Evolutionary conservation across 331 rosid genomes (phyloP), one percentile per base, ranked within the genome.

Genomic region (Acacia pycnantha): DNA sequence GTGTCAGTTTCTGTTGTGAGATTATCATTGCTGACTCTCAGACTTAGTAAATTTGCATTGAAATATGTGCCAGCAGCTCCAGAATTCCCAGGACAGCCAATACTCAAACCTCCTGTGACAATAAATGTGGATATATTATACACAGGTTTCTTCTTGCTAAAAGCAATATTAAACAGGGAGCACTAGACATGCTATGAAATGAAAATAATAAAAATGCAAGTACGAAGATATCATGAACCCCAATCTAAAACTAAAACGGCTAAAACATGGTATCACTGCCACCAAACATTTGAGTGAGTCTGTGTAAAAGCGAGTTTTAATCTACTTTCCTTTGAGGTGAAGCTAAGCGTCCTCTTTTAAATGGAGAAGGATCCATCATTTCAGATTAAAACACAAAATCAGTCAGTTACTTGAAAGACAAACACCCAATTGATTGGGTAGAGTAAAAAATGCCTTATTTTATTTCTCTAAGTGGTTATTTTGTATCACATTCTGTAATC

Each of bases 1-100:
- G 99, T 95, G 84, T 95, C 98, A 73, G 98, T 95, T 89, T 90
- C 99, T 53, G 98, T 95, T 74, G 99, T 88, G 84, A 93, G 86
- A 87, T 95, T 93, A 87, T 91, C 99, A 88, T 95, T 95, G 84
- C 99, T 88, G 74, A 95, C 98, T 86, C 84, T 90, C 82, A 95
- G 90, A 88, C 99, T 93, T 54, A 84, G 91, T 83, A 95, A 90
- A 88, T 92, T 92, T 54, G 94, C 94, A 83, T 95, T 95, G 85
- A 93, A 95, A 87, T 90, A 95, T 21, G 99, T 95, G 82, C 99
- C 99, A 71, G 99, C 98, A 40, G 99, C 98, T 84, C 99, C 98
- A 81, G 97, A 89, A 89, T 95, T 95, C 77, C 90, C 88, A 79
- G 92, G 90, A 86, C 99, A 95, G 77, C 99, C 98, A 82, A 90